Conservation (phyloP, 1,284 basidiomycete species). For the Malassezia pachydermatis region DNA sequence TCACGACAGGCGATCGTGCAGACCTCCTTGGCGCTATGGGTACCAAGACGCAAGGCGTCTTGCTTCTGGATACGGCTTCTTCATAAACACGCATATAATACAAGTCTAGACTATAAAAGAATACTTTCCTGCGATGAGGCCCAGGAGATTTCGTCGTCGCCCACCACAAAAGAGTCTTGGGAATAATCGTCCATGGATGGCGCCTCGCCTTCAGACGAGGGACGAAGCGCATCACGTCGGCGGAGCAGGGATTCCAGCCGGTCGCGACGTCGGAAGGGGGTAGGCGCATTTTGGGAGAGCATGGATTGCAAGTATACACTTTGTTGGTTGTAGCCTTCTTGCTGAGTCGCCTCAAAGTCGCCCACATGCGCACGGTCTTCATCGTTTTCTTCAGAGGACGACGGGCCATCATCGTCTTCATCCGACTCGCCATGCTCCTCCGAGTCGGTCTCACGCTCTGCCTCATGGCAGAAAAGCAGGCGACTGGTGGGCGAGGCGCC, state of each 20-base stretch:
- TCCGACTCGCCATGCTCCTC: conserved; percentile 51
- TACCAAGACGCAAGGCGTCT: conserved; percentile 15
- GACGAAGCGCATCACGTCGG: conserved; percentile 8
- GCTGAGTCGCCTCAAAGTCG: conserved; percentile 59
- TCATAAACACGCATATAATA: background rate
- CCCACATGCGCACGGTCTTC: conserved; percentile 58
- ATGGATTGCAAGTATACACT: conserved; percentile 40
- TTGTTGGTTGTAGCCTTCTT: conserved; percentile 54
- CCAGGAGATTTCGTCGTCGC: conserved; percentile 28
- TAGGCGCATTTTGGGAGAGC: conserved; percentile 28
- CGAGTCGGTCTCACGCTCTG: conserved; percentile 69
- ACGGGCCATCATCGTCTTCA: conserved; percentile 53
- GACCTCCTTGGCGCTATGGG: conserved; percentile 20
- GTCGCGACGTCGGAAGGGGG: conserved; percentile 30
- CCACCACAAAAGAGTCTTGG: conserved; percentile 37
- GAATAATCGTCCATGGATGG: conserved; percentile 29
- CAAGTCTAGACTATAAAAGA: background rate
- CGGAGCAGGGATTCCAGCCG: conserved; percentile 22
- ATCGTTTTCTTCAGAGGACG: conserved; percentile 54
- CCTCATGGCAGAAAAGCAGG: conserved; percentile 55
- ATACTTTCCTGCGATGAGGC: conserved; percentile 1
- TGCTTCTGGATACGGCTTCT: conserved; percentile 2
- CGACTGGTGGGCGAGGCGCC: conserved; percentile 48
- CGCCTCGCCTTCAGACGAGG: conserved; percentile 22
- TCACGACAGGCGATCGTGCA: conserved; percentile 18